These are phyloP conservation scores for Lumnitzera littorea DNA, from an alignment of 345 rosid genomes.

Conservation along the genomic window DNA sequence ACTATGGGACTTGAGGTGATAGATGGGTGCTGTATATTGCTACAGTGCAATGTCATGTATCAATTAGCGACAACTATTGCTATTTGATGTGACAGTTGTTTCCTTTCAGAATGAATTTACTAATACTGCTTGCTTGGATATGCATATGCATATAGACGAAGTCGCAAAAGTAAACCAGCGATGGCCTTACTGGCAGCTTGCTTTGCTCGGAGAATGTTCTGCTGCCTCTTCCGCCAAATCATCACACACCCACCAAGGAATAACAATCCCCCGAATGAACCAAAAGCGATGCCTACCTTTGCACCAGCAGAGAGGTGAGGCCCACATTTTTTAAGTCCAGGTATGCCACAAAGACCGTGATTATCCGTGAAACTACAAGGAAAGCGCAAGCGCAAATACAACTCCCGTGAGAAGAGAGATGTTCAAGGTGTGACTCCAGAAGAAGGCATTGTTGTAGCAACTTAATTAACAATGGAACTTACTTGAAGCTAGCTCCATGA, in stretches of 20 bases:
- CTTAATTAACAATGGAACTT: constrained; percentile 14
- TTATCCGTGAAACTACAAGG: constrained; percentile 76
- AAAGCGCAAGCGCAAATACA: too few species aligned
- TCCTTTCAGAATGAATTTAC: background rate
- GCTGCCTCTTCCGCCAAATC: constrained; percentile 86
- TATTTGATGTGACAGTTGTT: too few species aligned
- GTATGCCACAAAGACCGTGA: constrained; percentile 91
- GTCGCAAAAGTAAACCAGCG: background rate
- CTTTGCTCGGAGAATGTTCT: constrained; percentile 83
- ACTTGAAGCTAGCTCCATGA: constrained; percentile 97
- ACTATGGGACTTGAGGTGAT: too few species aligned
- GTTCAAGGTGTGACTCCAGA: too few species aligned
- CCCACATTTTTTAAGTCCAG: constrained; percentile 80
- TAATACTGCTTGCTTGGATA: constrained; percentile 1
- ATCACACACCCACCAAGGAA: constrained; percentile 47
- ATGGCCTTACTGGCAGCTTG: constrained; percentile 61
- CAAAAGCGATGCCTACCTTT: constrained; percentile 78
- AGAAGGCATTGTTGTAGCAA: too few species aligned
- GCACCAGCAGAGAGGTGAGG: constrained; percentile 73
- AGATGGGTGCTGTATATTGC: too few species aligned
- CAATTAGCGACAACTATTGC: too few species aligned
- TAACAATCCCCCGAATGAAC: constrained; percentile 41
- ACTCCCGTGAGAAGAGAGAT: too few species aligned
- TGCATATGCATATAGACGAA: too few species aligned
- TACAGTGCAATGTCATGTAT: too few species aligned